These are phyloP conservation scores for Viola pubescens DNA, from an alignment of 441 rosid species.

Conservation along the genomic window DNA sequence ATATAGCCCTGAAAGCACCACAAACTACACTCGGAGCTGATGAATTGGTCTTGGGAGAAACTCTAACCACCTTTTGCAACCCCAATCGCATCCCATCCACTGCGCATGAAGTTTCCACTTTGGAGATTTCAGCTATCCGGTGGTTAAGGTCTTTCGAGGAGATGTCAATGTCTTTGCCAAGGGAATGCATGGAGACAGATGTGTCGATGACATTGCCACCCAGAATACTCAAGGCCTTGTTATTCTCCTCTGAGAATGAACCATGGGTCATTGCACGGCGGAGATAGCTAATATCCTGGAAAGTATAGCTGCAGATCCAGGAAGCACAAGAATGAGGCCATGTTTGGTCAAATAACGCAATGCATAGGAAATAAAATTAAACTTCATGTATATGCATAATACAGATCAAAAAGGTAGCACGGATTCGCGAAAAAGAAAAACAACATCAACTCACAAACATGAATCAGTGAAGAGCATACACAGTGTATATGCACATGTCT, in stretches of 20 bases:
- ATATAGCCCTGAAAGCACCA: conserved; percentile 49
- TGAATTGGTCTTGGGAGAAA: conserved; percentile 51
- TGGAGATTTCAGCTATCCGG: conserved; percentile 35
- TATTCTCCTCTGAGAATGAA: conserved; percentile 65
- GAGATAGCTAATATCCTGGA: conserved; percentile 39
- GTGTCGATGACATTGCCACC: conserved; percentile 46
- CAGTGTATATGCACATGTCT: too few relatives aligned
- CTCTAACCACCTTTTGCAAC: conserved; percentile 48
- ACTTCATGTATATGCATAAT: too few relatives aligned
- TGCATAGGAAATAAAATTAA: background rate
- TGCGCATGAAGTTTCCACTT: conserved; percentile 48
- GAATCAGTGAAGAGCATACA: too few relatives aligned
- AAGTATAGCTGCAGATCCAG: conserved; percentile 36
- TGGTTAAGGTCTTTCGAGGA: conserved; percentile 44
- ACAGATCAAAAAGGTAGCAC: background rate
- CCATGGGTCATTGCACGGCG: conserved; percentile 66
- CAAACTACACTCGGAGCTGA: conserved; percentile 41
- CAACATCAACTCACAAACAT: too few relatives aligned
- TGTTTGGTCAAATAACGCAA: background rate
- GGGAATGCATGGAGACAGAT: conserved; percentile 32
- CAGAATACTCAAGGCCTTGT: conserved; percentile 49
- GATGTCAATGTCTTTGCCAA: conserved; percentile 38
- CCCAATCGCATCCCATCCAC: conserved; percentile 50
- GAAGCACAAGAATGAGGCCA: conserved; percentile 5
- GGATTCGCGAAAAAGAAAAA: too few relatives aligned